Evolutionary conservation across 805 yeast genomes (phyloP), one percentile per base, ranked within the genome.

Genomic region (Candida vartiovaarae): DNA sequence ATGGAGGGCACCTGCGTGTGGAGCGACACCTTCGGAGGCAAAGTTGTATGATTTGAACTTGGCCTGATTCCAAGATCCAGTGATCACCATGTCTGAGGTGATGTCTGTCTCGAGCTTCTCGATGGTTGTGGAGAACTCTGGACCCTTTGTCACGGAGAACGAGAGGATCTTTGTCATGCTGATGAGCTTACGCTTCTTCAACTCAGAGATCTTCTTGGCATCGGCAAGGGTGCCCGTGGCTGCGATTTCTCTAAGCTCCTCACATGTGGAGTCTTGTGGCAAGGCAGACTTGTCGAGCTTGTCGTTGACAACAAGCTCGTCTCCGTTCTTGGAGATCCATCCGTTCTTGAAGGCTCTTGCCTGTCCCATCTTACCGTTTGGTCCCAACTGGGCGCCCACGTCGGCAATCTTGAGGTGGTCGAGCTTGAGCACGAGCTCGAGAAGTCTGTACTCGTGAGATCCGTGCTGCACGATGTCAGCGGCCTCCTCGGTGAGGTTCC

Each of bases 261-360:
- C 68, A 42, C 83, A 84, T 11, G 90, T 85, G 39, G 69, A 71
- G 65, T 87, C 96, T 8, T 63, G 67, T 32, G 89, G 88, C 43
- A 72, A 63, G 11, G 61, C 54, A 5, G 61, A 64, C 34, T 67
- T 69, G 39, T 71, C 66, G 30, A 82, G 71, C 50, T 79, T 66
- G 1, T 62, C 68, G 41, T 60, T 77, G 28, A 85, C 62, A 40
- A 86, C 76, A 54, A 91, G 75, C 57, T 74, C 79, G 55, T 85
- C 95, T 45, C 91, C 95, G 46, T 83, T 85, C 64, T 95, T 93
- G 51, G 76, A 69, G 57, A 93, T 82, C 99, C 99, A 93, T 35
- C 95, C 95, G 64, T 90, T 90, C 67, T 89, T 91, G 76, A 93
- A 95, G 15, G 98, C 99, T 59, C 90, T 82, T 55, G 95, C 95